Conservation (phyloP, 2,329 filamentous ascomycete genomes). For the Fusarium phyllophilum region DNA sequence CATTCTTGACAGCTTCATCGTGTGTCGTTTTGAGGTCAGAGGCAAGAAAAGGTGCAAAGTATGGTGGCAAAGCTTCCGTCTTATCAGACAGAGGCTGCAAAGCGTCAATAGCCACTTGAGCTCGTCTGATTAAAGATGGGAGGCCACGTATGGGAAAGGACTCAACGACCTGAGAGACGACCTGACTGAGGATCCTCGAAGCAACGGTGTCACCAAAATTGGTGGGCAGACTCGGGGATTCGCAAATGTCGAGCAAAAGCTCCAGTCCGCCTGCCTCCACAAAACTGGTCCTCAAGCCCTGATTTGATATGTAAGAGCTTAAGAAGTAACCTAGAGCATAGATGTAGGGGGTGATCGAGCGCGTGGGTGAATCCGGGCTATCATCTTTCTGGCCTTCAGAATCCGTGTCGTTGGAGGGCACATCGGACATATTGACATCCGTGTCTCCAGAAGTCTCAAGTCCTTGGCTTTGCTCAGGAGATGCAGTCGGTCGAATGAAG, state of each 20-base stretch:
- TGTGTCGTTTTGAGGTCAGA: slow-evolving; percentile 52
- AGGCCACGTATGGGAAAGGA: slow-evolving; percentile 82
- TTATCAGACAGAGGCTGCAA: slow-evolving; percentile 72
- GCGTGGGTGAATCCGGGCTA: slow-evolving; percentile 40
- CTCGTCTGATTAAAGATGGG: slow-evolving; percentile 80
- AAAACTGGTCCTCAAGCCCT: slow-evolving; percentile 76
- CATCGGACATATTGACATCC: slow-evolving; percentile 76
- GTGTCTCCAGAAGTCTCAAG: slow-evolving; percentile 49
- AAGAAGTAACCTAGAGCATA: slow-evolving; percentile 82
- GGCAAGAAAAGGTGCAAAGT: slow-evolving; percentile 75
- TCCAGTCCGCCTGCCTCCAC: slow-evolving; percentile 84
- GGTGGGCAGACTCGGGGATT: slow-evolving; percentile 79
- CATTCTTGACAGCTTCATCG: slow-evolving; percentile 60
- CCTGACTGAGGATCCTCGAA: slow-evolving; percentile 75
- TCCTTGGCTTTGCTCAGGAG: slow-evolving; percentile 53
- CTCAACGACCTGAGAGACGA: slow-evolving; percentile 83
- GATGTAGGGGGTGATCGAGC: slow-evolving; percentile 73
- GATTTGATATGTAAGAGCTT: slow-evolving; percentile 77
- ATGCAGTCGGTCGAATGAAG: slow-evolving; percentile 44
- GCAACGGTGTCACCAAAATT: slow-evolving; percentile 69
- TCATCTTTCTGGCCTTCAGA: slow-evolving; percentile 24
- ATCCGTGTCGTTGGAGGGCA: slow-evolving; percentile 28
- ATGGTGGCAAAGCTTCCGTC: slow-evolving; percentile 64
- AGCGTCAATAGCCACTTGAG: slow-evolving; percentile 74
- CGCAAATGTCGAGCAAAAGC: slow-evolving; percentile 83